Evolutionary conservation across 129 eudicot species (phyloP), one percentile per base, ranked within the genome.

Genomic region (Centella asiatica): DNA sequence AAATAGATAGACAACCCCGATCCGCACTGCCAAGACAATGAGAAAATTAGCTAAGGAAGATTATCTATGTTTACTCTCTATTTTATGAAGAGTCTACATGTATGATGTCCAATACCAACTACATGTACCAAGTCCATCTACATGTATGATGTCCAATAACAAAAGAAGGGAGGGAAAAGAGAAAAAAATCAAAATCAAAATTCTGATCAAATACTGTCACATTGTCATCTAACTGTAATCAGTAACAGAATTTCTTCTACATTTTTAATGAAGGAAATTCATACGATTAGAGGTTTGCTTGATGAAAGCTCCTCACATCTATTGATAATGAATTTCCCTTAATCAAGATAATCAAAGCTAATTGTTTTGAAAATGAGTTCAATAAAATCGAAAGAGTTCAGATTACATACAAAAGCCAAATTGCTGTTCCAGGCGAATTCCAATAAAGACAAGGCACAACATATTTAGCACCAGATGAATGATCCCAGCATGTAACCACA

Each of bases 401-500:
- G 39, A 24, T 3, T 23, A 24, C 87, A 53, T 86, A 92, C 98
- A 57, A 72, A 82, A 87, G 40, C 96, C 98, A 48, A 82, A 92
- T 65, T 92, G 90, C 67, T 87, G 90, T 71, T 92, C 96, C 12
- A 92, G 90, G 29, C 90, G 94, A 59, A 87, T 74, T 54, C 98
- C 96, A 17, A 87, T 84, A 51, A 92, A 76, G 58, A 84, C 69
- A 14, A 92, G 90, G 70, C 95, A 79, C 32, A 92, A 54, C 98
- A 92, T 87, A 61, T 92, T 92, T 5, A 78, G 80, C 29, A 87
- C 66, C 22, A 92, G 69, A 76, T 92, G 96, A 55, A 92, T 78
- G 48, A 83, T 54, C 44, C 98, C 98, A 18, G 98, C 98, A 65
- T 92, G 98, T 62, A 87, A 76, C 96, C 96, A 92, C 46, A 84